phyloP scores from a whole-genome alignment of 2,329 filamentous ascomycete genomes.

The Fusarium sp. region DNA sequence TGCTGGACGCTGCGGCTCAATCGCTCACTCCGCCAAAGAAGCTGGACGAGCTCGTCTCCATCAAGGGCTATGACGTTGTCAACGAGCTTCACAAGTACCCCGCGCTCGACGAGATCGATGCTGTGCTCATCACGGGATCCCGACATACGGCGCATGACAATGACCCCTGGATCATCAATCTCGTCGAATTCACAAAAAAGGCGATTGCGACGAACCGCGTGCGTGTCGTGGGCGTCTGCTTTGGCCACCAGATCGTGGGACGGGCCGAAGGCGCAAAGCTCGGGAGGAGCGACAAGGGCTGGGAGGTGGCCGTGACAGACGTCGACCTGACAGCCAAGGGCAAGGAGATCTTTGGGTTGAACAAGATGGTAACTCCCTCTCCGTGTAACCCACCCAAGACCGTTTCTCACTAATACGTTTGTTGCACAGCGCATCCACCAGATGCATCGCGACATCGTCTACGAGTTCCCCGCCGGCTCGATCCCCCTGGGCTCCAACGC shows the following conservation, averaged over 20 bases:
- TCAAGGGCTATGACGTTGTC: slow-evolving; percentile 82
- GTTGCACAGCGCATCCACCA: slow-evolving; percentile 58
- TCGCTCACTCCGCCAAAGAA: slow-evolving; percentile 59
- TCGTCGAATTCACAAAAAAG: slow-evolving; percentile 57
- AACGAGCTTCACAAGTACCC: slow-evolving; percentile 78
- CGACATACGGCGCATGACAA: slow-evolving; percentile 67
- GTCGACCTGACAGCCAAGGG: slow-evolving; percentile 59
- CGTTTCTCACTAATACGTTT: slow-evolving; percentile 60
- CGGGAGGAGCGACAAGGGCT: slow-evolving; percentile 58
- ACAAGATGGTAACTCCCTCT: slow-evolving; percentile 63
- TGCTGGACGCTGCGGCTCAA: slow-evolving; percentile 70
- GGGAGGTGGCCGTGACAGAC: slow-evolving; percentile 63
- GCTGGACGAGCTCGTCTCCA: slow-evolving; percentile 65
- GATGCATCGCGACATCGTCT: slow-evolving; percentile 65
- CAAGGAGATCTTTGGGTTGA: slow-evolving; percentile 57
- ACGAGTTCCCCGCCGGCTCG: slow-evolving; percentile 57
- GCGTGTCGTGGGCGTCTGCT: slow-evolving; percentile 69
- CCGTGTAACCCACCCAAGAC: slow-evolving; percentile 65
- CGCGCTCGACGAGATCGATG: slow-evolving; percentile 81
- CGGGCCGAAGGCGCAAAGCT: slow-evolving; percentile 58
- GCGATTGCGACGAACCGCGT: slow-evolving; percentile 66
- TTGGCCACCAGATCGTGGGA: slow-evolving; percentile 65
- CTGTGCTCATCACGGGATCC: slow-evolving; percentile 84
- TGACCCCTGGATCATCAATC: slow-evolving; percentile 61
- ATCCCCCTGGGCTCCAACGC: slow-evolving; percentile 59